A percentile compares a stretch with the other conserved stretches of the same genome.
Conservation (phyloP, 1,284 basidiomycete genomes). For the Cutaneotrichosporon sp. region DNA sequence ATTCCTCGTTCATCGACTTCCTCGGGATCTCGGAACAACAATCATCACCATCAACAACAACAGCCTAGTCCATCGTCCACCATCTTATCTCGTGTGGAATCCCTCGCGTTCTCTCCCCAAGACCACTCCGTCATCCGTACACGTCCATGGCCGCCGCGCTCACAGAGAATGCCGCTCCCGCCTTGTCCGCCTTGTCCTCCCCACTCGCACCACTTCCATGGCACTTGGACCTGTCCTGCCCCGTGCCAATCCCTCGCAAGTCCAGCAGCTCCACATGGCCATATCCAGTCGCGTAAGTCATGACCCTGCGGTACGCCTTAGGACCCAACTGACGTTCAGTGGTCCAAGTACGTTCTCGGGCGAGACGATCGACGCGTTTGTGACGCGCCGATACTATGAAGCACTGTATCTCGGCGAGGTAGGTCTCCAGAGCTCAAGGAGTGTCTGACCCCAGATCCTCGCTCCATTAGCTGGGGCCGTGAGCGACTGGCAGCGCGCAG, state of each 20-base stretch:
- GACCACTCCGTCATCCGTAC: too few species aligned
- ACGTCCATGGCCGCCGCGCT: not conserved
- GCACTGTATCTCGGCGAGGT: constrained; percentile 38
- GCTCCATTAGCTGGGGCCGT: constrained; percentile 28
- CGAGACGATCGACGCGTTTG: constrained; percentile 18
- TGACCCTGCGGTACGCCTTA: not conserved
- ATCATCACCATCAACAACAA: not conserved
- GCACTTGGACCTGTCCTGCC: constrained; percentile 24
- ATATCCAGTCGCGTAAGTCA: constrained; percentile 25
- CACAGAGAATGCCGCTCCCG: not conserved
- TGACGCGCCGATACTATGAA: constrained; percentile 34
- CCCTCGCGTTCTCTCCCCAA: not conserved
- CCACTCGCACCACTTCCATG: constrained; percentile 21
- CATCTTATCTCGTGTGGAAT: constrained; percentile 1
- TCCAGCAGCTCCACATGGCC: constrained; percentile 23
- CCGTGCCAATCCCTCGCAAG: constrained; percentile 20
- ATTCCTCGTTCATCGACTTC: not conserved
- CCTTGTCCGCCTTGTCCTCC: not conserved
- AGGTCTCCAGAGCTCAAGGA: constrained; percentile 3
- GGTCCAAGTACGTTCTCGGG: constrained; percentile 17
- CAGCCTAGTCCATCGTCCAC: not conserved
- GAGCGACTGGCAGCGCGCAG: constrained; percentile 22
- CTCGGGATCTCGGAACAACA: not conserved
- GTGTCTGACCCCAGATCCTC: constrained; percentile 19
- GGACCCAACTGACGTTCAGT: constrained; percentile 14